Evolutionary conservation across 1,139 yeast species (phyloP), one percentile per base, ranked within the genome.

Genomic region (Torulaspora pretoriensis): DNA sequence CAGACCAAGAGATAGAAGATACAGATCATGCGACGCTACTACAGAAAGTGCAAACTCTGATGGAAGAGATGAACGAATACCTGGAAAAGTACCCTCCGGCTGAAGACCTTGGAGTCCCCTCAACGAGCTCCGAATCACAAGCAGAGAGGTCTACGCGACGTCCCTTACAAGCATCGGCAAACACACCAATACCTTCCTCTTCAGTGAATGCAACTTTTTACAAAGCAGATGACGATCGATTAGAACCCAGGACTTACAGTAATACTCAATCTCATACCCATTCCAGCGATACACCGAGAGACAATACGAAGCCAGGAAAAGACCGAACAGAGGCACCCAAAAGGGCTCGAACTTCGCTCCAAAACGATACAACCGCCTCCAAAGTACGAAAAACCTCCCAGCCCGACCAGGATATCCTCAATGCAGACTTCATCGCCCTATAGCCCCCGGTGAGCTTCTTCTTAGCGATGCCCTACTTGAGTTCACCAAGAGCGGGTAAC

Each of bases 341-440:
- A 10, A n/a, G 35, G 6, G 9, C 12, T 17, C 13, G 13, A 10
- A 5, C 24, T 32, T 19, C 35, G 17, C 7, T 8, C 19, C 8
- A 29, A 29, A 14, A 9, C 32, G 32, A 29, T 19, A 9, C 8
- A 8, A 8, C 32, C 6, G 19, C 22, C 8, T 1, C 19, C 22
- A 29, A 29, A 14, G 23, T 26, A 17, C 30, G 24, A 35, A 27
- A 23, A 31, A 27, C 24, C 14, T 12, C 27, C 10, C 10, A 16
- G 29, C 28, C 34, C n/a, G 43, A 40, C 14, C 8, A 29, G 26
- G 43, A 40, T 29, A 10, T 40, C 29, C 26, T 40, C 22, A 40
- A 40, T 24, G 38, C 38, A 16, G 43, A 40, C 31, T 40, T 40
- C 38, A 40, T 40, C 23, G 37, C 43, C 28, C 29, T 40, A n/a